Evolutionary conservation across 116 monocot species (phyloP).

Genomic region (Cymodocea nodosa): DNA sequence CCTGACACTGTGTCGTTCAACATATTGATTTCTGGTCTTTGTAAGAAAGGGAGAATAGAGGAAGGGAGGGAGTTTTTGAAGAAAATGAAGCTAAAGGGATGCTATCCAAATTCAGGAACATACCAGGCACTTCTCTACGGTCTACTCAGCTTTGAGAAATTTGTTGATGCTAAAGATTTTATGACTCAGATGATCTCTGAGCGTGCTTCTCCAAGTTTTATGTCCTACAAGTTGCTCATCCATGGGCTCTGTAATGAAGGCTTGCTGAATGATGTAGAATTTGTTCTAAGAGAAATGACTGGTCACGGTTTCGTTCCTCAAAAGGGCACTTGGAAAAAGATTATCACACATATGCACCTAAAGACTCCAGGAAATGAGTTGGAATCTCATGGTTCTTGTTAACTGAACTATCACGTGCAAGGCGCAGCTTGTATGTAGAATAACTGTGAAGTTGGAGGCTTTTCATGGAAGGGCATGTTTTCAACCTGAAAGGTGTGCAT

Average conservation of each 20-base stretch:
- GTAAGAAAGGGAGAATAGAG: constrained; percentile 37
- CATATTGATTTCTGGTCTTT: constrained; percentile 64
- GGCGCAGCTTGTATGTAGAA: too few relatives aligned
- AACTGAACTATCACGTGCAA: too few relatives aligned
- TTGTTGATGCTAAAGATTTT: constrained; percentile 55
- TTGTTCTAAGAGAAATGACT: constrained; percentile 68
- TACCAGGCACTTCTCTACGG: constrained; percentile 74
- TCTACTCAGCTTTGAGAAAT: constrained; percentile 26
- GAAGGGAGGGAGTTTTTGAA: constrained; percentile 55
- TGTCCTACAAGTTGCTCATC: constrained; percentile 57
- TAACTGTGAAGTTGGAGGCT: too few relatives aligned
- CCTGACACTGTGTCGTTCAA: constrained; percentile 67
- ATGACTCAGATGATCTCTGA: constrained; percentile 44
- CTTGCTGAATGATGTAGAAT: constrained; percentile 29
- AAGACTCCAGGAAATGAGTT: constrained; percentile 1
- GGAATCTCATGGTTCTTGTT: too few relatives aligned
- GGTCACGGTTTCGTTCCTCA: constrained; percentile 55
- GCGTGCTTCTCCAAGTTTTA: constrained; percentile 44
- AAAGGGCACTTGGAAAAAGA: constrained; percentile 64
- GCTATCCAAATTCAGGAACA: constrained; percentile 65
- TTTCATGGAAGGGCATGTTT: too few relatives aligned
- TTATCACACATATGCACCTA: constrained; percentile 28
- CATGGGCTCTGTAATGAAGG: constrained; percentile 52
- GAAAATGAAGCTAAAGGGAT: constrained; percentile 53
- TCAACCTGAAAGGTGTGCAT: too few relatives aligned